Evolutionary conservation across 139 green algal genomes (phyloP).

Genomic region (Auxenochlorella pyrenoidosa): DNA sequence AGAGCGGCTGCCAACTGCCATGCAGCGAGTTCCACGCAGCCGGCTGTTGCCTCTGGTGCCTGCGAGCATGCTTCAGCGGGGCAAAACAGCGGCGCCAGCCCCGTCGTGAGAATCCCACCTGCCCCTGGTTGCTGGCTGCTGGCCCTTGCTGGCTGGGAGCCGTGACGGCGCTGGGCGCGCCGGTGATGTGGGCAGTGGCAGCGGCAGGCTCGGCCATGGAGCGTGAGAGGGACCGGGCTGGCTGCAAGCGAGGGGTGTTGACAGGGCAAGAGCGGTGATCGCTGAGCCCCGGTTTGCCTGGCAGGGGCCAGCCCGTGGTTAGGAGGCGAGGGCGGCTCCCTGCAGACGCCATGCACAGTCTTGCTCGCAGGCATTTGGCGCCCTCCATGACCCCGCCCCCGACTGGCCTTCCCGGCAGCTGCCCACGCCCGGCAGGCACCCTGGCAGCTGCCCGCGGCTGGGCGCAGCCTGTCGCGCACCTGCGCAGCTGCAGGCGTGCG

Average conservation of each 20-base stretch:
- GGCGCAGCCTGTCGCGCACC: neutral
- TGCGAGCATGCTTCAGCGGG: too few relatives aligned
- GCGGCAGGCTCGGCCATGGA: slow-evolving; percentile 24
- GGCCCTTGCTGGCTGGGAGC: slow-evolving; percentile 23
- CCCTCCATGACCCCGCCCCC: too few relatives aligned
- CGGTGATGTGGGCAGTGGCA: slow-evolving; percentile 20
- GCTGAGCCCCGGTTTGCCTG: neutral
- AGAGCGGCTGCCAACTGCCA: too few relatives aligned
- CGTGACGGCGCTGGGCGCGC: slow-evolving; percentile 3
- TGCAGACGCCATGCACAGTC: too few relatives aligned
- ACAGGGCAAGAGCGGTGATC: neutral
- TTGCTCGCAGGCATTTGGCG: too few relatives aligned
- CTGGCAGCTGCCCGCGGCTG: too few relatives aligned
- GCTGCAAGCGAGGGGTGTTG: neutral
- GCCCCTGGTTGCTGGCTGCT: neutral
- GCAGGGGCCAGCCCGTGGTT: too few relatives aligned
- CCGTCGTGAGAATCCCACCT: neutral
- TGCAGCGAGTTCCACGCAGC: too few relatives aligned
- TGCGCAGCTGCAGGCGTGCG: neutral
- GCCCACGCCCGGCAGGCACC: neutral
- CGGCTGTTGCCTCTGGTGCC: too few relatives aligned
- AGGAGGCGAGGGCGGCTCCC: too few relatives aligned
- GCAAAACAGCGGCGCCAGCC: neutral
- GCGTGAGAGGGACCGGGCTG: slow-evolving; percentile 1
- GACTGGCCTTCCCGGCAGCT: too few relatives aligned